A percentile compares a stretch with the other conserved stretches of the same genome.
These are phyloP conservation scores for Aspergillus hancockii DNA, from an alignment of 495 filamentous ascomycete species.

Conservation along the genomic window DNA sequence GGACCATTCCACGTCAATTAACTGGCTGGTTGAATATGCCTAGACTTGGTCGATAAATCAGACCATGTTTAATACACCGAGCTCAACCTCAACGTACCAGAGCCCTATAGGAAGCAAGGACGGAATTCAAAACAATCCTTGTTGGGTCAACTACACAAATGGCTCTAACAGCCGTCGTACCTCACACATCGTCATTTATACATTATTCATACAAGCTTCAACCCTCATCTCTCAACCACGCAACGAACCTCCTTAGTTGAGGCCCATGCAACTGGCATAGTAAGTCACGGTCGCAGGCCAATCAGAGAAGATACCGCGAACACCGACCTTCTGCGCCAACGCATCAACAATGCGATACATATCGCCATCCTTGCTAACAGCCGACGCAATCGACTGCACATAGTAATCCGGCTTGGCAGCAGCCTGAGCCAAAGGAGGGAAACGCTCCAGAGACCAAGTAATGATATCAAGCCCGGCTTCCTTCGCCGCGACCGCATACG, in stretches of 20 bases:
- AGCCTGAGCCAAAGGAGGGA: constrained; percentile 51
- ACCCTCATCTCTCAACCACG: background rate
- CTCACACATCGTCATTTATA: background rate
- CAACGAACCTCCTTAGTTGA: background rate
- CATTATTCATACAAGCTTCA: background rate
- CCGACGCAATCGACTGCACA: constrained; percentile 48
- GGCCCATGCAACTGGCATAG: constrained; percentile 62
- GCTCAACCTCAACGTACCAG: no score
- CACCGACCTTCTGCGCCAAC: constrained; percentile 55
- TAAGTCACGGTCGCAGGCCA: constrained; percentile 64
- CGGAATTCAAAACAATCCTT: no score
- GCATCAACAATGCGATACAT: constrained; percentile 60
- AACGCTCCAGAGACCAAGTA: constrained; percentile 64
- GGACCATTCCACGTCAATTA: no score
- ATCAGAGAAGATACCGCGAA: constrained; percentile 58
- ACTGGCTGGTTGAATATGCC: no score
- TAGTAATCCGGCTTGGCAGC: constrained; percentile 50
- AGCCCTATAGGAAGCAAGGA: no score
- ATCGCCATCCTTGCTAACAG: constrained; percentile 58
- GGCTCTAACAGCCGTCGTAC: background rate
- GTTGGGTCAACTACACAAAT: no score
- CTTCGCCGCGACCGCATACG: constrained; percentile 46
- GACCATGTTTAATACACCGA: no score
- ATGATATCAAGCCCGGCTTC: constrained; percentile 57
- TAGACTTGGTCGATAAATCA: no score